phyloP scores from a whole-genome alignment of 2,329 filamentous ascomycete genomes.

The Bipolaris cookei region DNA sequence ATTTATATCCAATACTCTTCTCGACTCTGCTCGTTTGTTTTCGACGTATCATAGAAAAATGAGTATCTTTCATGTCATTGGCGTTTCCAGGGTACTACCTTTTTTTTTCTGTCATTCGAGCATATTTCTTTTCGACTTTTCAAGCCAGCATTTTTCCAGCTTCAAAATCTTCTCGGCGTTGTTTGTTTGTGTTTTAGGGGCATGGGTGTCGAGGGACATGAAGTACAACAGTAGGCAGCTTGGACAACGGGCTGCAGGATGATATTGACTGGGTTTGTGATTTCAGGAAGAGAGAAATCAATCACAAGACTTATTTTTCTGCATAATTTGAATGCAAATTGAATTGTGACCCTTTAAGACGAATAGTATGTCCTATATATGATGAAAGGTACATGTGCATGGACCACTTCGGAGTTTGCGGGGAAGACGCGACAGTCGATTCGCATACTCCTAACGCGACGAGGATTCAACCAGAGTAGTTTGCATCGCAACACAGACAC shows the following conservation, averaged over 20 bases:
- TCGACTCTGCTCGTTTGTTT: slow-evolving; percentile 41
- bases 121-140: slow-evolving; percentile 1
- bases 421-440: slow-evolving; percentile 18
- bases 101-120: slow-evolving; percentile 6
- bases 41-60: slow-evolving; percentile 25
- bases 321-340: slow-evolving; percentile 1
- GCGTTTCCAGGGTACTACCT: slow-evolving; percentile 26
- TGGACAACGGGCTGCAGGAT: slow-evolving; percentile 2
- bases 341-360: background rate
- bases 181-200: slow-evolving; percentile 8
- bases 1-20: slow-evolving; percentile 28
- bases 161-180: slow-evolving; percentile 27
- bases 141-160: slow-evolving; percentile 8
- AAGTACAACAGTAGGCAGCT: slow-evolving; percentile 12
- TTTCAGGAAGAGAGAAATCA: background rate
- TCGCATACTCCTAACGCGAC: slow-evolving; percentile 3
- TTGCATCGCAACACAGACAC: background rate
- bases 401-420: slow-evolving; percentile 16
- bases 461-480: background rate
- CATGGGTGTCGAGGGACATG: slow-evolving; percentile 12
- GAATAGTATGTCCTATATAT: background rate
- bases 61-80: slow-evolving; percentile 24
- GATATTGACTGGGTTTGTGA: background rate
- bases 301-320: slow-evolving; percentile 21
- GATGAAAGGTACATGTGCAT: background rate